A percentile compares a stretch with the other conserved stretches of the same genome.
phyloP scores from a whole-genome alignment of 495 filamentous ascomycete species.

The Neurospora sp. region DNA sequence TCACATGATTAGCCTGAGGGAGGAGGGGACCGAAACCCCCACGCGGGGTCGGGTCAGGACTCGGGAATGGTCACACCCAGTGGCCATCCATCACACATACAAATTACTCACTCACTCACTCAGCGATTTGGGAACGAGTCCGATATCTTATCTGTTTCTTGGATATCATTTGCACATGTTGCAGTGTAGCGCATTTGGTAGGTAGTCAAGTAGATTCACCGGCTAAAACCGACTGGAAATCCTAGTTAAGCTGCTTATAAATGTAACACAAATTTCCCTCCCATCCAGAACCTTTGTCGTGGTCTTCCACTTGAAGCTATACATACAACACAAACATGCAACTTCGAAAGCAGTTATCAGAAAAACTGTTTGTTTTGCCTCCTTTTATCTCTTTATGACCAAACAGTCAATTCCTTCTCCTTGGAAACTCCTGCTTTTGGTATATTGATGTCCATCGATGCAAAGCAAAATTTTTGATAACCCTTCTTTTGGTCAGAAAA shows the following conservation, averaged over 20 bases:
- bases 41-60: background rate
- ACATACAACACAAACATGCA: background rate
- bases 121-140: background rate
- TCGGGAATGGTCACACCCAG: background rate
- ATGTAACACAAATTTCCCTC: background rate
- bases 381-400: background rate
- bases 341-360: background rate
- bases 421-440: background rate
- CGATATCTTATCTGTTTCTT: background rate
- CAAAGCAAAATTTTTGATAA: background rate
- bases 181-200: background rate
- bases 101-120: background rate
- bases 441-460: background rate
- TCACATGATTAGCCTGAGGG: too few species aligned
- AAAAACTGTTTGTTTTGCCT: background rate
- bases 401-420: background rate
- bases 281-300: background rate
- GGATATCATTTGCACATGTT: background rate
- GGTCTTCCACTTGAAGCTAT: background rate
- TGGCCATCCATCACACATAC: background rate
- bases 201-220: background rate
- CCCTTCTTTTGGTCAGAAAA: background rate
- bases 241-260: background rate
- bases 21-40: background rate
- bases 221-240: background rate